phyloP scores from a whole-genome alignment of 2,329 filamentous ascomycete species.

The Botrytis galanthina region DNA sequence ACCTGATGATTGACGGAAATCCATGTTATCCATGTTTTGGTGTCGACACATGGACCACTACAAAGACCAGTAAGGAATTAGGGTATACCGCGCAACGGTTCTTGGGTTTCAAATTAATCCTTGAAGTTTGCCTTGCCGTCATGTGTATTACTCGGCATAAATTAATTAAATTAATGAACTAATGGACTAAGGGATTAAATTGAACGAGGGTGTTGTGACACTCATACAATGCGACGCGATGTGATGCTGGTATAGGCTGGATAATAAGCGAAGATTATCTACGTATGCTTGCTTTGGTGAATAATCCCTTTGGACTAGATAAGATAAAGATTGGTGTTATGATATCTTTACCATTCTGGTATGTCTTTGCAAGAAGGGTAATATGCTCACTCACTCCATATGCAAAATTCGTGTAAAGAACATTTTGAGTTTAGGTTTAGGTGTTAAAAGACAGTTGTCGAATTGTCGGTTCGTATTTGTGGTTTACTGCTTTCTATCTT shows the following conservation, averaged over 20 bases:
- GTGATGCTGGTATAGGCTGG: background rate
- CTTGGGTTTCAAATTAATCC: conserved; percentile 5
- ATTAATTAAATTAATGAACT: background rate
- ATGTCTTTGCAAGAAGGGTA: background rate
- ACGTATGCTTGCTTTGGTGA: background rate
- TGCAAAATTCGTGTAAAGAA: background rate
- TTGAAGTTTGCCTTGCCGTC: conserved; percentile 4
- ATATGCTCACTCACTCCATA: background rate
- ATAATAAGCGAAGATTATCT: background rate
- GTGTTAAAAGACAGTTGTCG: background rate
- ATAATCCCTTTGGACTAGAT: background rate
- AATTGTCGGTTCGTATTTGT: background rate
- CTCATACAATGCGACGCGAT: background rate
- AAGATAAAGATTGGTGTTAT: background rate
- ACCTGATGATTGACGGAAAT: conserved; percentile 7
- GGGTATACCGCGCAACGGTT: conserved; percentile 13
- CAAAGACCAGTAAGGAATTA: background rate
- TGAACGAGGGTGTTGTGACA: background rate
- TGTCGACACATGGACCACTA: background rate
- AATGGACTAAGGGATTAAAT: background rate
- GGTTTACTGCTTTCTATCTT: background rate
- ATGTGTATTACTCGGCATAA: background rate
- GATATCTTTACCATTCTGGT: background rate
- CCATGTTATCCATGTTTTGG: conserved; percentile 1
- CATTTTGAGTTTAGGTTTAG: background rate